Evolutionary conservation across 2,329 filamentous ascomycete species (phyloP), one percentile per base, ranked within the genome.

Genomic region (Curvularia sp.): DNA sequence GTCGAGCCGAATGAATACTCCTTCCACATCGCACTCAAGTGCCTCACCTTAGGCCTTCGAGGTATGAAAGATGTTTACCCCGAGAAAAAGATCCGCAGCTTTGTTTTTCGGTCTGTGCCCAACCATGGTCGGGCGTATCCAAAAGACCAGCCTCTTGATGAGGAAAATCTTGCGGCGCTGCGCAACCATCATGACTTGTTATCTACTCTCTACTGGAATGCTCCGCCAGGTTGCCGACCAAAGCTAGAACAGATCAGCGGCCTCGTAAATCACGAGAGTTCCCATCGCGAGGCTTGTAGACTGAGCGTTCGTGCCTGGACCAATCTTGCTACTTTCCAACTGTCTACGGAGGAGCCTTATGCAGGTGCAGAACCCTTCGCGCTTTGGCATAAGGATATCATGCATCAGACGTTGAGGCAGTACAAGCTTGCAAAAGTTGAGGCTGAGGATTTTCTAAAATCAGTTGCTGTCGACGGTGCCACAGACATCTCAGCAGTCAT

Each of bases 101-200:
- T 86, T 53, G 81, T 83, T 3, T 86, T 83, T 78, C 81, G 86
- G 23, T 79, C 84, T 23, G 79, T 87, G 30, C 86, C 86, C 3
- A 87, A 87, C 55, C 85, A 87, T 68, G 84, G 83, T 3, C 82
- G 85, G n/a, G 81, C 77, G 5, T 86, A 86, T 69, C 84, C 81
- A 1, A 88, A 87, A 67, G 86, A 88, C 27, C 77, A 83, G 57
- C 74, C 79, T 4, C 70, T 88, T 13, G 78, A 78, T 28, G 79
- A 82, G 52, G 78, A 81, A 55, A 85, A 85, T 61, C 74, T 88
- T 12, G 81, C 84, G 50, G 84, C 86, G 1, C 74, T 88, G 45
- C 81, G 84, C 47, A 88, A 88, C 63, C 85, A 88, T 57, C 85
- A 87, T 61, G 85, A 88, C 65, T 77, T 88, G 15, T 78, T 88